A percentile compares a stretch with the other conserved stretches of the same genome.
These are phyloP conservation scores for Saccharata proteae DNA, from an alignment of 2,329 filamentous ascomycete species.

Conservation along the genomic window DNA sequence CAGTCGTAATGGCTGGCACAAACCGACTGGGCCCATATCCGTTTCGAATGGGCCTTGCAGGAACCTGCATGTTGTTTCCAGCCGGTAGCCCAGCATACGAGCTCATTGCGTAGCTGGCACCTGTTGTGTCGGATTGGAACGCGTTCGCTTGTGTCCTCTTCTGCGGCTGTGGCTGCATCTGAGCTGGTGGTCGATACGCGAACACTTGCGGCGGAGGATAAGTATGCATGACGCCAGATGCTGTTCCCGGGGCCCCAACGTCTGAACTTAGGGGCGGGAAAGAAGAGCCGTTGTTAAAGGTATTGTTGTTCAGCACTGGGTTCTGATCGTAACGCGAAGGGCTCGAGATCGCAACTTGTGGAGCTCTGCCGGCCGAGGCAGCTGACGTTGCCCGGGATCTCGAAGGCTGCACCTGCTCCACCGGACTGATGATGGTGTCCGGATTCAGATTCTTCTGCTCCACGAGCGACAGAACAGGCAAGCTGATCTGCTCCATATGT, in stretches of 20 bases:
- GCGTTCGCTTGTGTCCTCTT: conserved; percentile 11
- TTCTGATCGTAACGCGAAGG: conserved; percentile 14
- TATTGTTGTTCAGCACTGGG: no score
- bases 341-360: background rate
- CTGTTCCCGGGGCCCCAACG: background rate
- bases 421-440: conserved; percentile 25
- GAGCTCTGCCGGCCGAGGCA: conserved; percentile 1
- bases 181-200: background rate
- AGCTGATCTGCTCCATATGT: conserved; percentile 85
- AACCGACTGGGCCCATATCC: conserved; percentile 1
- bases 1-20: conserved; percentile 10
- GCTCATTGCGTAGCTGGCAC: conserved; percentile 14
- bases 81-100: conserved; percentile 24
- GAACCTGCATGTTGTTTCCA: conserved; percentile 15
- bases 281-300: conserved; percentile 3
- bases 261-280: conserved; percentile 1
- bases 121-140: conserved; percentile 13
- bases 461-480: conserved; percentile 54
- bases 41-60: conserved; percentile 2
- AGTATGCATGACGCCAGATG: conserved; percentile 22
- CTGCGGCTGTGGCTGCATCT: background rate
- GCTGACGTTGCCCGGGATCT: conserved; percentile 3
- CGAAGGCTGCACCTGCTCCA: conserved; percentile 16
- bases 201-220: conserved; percentile 24
- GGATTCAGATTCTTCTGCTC: conserved; percentile 26